Evolutionary conservation across 2,329 filamentous ascomycete genomes (phyloP), one percentile per base, ranked within the genome.

Genomic region (Phyllachora maydis): DNA sequence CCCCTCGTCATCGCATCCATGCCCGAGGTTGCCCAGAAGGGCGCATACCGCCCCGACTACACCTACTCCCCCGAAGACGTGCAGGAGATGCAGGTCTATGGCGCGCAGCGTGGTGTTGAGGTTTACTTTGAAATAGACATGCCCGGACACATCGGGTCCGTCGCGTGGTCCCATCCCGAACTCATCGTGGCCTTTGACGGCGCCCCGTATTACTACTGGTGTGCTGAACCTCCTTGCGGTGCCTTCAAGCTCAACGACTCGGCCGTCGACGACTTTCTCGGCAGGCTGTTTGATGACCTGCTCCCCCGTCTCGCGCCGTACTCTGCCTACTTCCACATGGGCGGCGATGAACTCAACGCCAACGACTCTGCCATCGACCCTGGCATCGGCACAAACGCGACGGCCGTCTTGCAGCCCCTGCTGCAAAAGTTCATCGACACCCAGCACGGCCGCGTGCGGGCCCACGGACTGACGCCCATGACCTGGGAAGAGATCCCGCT

Each of bases 401-500:
- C 57, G 0, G 45, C 52, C 1, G 59, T 85, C 9, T 52, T 91
- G 18, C 59, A 65, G 38, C 77, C 81, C 2, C 56, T 88, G 12
- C 59, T 92, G 41, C 78, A 91, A 42, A 65, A 59, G 27, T 81
- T 90, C 40, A 53, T 90, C 31, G 63, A 77, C 41, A 59, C 61
- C 32, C 69, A 71, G 36, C 75, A 83, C 43, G 54, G 47, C 15
- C 64, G 69, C 21, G 55, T 88, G 19, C 54, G 65, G 21, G 49
- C 58, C 20, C 55, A 60, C 5, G 72, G 72, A 4, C 49, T 91
- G 24, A 63, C 59, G 4, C 78, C 81, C 0, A 52, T 91, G 12
- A 76, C 83, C 1, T 91, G 82, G 82, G 79, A 92, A 44, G 82
- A 91, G 45, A 81, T 88, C 58, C 54, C 79, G 1, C 52, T 76